Conservation (phyloP, 2,329 filamentous ascomycete species). For the Coleophoma cylindrospora region DNA sequence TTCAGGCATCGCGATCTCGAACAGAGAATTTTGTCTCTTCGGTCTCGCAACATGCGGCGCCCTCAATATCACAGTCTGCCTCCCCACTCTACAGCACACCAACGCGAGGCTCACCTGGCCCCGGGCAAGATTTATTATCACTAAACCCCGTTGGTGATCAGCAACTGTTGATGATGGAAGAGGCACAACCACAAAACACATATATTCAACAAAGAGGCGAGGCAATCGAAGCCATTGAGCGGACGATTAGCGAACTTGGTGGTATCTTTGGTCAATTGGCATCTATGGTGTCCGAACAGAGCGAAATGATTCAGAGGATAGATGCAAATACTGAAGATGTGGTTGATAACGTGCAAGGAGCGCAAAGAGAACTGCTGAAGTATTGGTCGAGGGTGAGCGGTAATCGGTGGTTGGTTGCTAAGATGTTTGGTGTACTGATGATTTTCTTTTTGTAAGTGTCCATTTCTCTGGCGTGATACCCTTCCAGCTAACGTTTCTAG, state of each 20-base stretch:
- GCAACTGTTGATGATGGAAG: constrained; percentile 89
- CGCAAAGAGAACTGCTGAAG: constrained; percentile 90
- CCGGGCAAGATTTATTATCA: constrained; percentile 68
- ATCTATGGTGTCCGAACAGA: constrained; percentile 95
- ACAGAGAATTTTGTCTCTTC: constrained; percentile 96
- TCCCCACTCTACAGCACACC: constrained; percentile 85
- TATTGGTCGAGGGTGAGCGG: constrained; percentile 94
- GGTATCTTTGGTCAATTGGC: constrained; percentile 91
- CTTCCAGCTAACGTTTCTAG: not conserved
- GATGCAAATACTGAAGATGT: constrained; percentile 97
- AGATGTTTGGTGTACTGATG: constrained; percentile 88
- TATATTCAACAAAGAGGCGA: constrained; percentile 94
- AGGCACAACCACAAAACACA: constrained; percentile 76
- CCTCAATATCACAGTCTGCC: constrained; percentile 66
- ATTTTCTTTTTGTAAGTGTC: constrained; percentile 72
- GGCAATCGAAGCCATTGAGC: constrained; percentile 94
- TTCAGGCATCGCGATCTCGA: constrained; percentile 84
- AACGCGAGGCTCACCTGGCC: constrained; percentile 58
- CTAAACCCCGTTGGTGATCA: constrained; percentile 83
- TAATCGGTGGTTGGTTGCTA: constrained; percentile 91
- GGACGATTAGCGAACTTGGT: constrained; percentile 88
- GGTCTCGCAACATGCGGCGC: constrained; percentile 71
- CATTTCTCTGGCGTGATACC: not conserved
- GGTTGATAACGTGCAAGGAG: constrained; percentile 96
- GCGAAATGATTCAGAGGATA: constrained; percentile 95